These are phyloP conservation scores for Neofusicoccum sp. DNA, from an alignment of 2,329 filamentous ascomycete genomes.

Conservation along the genomic window DNA sequence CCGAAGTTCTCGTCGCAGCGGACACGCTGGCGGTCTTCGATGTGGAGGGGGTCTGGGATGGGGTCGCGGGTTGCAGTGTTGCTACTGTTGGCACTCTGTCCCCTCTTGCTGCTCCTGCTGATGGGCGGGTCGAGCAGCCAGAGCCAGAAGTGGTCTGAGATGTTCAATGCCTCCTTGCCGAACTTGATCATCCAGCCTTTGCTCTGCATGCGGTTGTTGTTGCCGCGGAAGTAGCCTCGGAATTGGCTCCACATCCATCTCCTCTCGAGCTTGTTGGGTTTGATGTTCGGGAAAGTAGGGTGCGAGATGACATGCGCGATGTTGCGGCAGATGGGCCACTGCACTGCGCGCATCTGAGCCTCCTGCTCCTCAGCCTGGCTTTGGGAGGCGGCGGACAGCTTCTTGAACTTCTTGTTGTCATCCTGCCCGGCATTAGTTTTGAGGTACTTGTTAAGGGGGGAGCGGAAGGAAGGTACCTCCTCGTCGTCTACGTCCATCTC, in stretches of 20 bases:
- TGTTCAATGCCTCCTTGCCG: too few relatives aligned
- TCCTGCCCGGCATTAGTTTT: background rate
- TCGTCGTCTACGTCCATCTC: background rate
- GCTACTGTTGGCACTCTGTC: too few relatives aligned
- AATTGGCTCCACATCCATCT: background rate
- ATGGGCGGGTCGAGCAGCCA: background rate
- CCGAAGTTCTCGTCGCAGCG: constrained; percentile 10
- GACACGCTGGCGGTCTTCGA: background rate
- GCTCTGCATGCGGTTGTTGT: background rate
- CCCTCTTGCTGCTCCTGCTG: background rate
- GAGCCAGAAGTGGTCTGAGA: too few relatives aligned
- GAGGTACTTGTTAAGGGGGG: background rate
- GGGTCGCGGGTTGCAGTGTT: background rate
- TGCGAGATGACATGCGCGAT: background rate
- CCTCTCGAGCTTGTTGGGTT: background rate
- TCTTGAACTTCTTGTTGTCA: background rate
- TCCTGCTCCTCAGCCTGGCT: too few relatives aligned
- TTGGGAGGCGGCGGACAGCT: too few relatives aligned
- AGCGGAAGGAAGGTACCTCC: too few relatives aligned
- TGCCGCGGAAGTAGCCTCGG: background rate
- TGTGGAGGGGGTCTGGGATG: background rate
- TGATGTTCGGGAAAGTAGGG: background rate
- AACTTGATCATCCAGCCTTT: background rate
- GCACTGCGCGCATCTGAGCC: too few relatives aligned
- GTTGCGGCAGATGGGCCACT: background rate